Conservation (phyloP, 2,329 filamentous ascomycete species). For the Ascochyta koolunga region DNA sequence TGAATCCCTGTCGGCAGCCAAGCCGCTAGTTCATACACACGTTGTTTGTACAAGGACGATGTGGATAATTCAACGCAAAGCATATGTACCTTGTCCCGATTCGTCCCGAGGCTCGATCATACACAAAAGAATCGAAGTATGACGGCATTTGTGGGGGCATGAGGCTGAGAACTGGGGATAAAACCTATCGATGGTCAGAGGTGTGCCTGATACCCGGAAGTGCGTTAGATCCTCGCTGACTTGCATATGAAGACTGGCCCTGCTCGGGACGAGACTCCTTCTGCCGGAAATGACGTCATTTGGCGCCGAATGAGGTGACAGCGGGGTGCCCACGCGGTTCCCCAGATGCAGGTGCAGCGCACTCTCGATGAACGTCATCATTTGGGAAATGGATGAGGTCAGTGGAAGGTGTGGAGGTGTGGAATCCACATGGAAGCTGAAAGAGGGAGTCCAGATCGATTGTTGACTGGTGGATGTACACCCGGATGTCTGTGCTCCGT, state of each 20-base stretch:
- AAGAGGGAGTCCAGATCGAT: not conserved
- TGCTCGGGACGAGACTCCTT: conserved; percentile 2
- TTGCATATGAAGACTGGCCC: not conserved
- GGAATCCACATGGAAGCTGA: not conserved
- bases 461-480: not conserved
- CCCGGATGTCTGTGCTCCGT: not conserved
- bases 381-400: conserved; percentile 1
- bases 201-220: not conserved
- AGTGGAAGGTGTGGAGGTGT: not conserved
- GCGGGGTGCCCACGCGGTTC: conserved; percentile 3
- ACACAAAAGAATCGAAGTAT: not conserved
- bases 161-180: not conserved
- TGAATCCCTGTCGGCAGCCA: not conserved
- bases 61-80: not conserved
- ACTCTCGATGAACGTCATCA: not conserved
- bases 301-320: not conserved
- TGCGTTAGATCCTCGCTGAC: conserved; percentile 2
- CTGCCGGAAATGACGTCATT: conserved; percentile 1
- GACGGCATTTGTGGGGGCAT: conserved; percentile 9
- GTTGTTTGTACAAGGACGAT: not conserved
- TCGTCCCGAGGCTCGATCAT: not conserved
- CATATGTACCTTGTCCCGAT: not conserved
- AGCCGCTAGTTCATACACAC: not conserved
- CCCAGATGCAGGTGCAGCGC: conserved; percentile 4
- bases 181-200: not conserved